Conservation (phyloP, 2,329 filamentous ascomycete species). For the Microsporum ferrugineum region DNA sequence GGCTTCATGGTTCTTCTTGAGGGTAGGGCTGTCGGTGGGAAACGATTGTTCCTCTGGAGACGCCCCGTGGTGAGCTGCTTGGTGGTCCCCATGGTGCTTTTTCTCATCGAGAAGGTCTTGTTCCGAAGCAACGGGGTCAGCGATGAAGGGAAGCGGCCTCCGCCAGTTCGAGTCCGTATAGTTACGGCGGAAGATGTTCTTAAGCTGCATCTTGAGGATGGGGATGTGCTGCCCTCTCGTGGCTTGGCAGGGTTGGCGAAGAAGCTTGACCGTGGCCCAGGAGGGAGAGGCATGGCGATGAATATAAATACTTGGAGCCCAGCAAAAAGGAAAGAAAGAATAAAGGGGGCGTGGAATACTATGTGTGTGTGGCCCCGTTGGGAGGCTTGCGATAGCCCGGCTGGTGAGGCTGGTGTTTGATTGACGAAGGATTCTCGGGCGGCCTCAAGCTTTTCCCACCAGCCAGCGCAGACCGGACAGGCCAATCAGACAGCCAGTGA, state of each 20-base stretch:
- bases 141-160: neutral
- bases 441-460: neutral
- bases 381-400: neutral
- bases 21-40: neutral
- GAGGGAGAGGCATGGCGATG: neutral
- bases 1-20: constrained; percentile 4
- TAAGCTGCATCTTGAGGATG: constrained; percentile 1
- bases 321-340: neutral
- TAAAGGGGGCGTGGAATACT: neutral
- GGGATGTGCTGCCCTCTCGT: neutral
- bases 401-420: neutral
- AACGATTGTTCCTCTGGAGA: neutral
- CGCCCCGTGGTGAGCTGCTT: neutral
- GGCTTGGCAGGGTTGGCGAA: neutral
- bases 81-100: neutral
- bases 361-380: neutral
- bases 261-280: neutral
- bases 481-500: neutral
- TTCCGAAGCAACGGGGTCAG: neutral
- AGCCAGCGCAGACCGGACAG: neutral
- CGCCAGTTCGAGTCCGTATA: neutral
- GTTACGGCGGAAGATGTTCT: constrained; percentile 2
- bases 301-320: neutral
- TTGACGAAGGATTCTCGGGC: neutral
- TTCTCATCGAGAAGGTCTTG: neutral